Percentiles rank a stretch among this genome's conserved stretches.
Evolutionary conservation across 306 rosid species (phyloP).

Genomic region (Fagus sylvatica): DNA sequence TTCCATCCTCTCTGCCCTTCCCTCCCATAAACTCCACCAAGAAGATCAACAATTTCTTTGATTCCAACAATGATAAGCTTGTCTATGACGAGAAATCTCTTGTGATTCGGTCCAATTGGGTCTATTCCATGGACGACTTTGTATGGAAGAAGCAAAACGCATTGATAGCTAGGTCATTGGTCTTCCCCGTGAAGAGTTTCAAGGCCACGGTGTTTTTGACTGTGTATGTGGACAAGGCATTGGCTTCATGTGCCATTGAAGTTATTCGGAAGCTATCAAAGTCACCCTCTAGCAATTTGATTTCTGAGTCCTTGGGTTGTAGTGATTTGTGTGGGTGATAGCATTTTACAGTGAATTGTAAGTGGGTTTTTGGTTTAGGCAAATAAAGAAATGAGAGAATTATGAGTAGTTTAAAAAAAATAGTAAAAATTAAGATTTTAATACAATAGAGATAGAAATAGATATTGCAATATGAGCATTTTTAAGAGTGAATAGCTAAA

Average conservation of each 20-base stretch:
- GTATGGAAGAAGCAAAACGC: slow-evolving; percentile 95
- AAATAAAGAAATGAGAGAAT: too few relatives aligned
- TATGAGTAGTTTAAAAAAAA: too few relatives aligned
- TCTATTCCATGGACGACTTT: slow-evolving; percentile 87
- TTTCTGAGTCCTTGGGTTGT: too few relatives aligned
- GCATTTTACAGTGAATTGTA: too few relatives aligned
- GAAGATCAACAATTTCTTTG: slow-evolving; percentile 80
- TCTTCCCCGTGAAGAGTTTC: slow-evolving; percentile 88
- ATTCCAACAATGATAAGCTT: slow-evolving; percentile 72
- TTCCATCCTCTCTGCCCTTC: slow-evolving; percentile 94
- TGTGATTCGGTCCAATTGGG: slow-evolving; percentile 93
- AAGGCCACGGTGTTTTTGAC: slow-evolving; percentile 81
- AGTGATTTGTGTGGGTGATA: too few relatives aligned
- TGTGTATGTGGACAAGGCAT: slow-evolving; percentile 85
- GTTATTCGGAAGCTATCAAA: slow-evolving; percentile 81
- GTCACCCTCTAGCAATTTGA: slow-evolving; percentile 30
- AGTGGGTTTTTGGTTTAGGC: too few relatives aligned
- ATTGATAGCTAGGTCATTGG: slow-evolving; percentile 83
- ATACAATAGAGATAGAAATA: too few relatives aligned
- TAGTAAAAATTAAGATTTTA: too few relatives aligned
- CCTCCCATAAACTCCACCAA: slow-evolving; percentile 75
- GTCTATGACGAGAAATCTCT: slow-evolving; percentile 90
- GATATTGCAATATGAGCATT: too few relatives aligned
- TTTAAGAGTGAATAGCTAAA: too few relatives aligned
- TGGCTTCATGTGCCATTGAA: slow-evolving; percentile 84